phyloP scores from a whole-genome alignment of 2,329 filamentous ascomycete species.

The Metarhizium brunneum region DNA sequence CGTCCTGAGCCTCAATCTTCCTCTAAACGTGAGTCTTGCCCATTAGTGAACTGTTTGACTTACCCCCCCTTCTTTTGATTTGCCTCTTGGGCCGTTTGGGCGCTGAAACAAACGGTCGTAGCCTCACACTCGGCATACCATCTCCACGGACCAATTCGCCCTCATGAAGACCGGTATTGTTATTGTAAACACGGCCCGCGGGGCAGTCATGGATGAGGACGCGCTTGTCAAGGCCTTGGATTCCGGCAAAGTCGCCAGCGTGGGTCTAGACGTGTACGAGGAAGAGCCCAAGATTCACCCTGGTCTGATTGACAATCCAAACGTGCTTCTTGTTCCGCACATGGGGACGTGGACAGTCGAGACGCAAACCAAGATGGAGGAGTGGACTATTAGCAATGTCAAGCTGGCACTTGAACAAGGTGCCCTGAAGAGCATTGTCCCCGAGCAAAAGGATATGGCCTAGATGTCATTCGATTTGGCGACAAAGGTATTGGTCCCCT shows the following conservation, averaged over 20 bases:
- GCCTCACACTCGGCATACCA: slow-evolving; percentile 63
- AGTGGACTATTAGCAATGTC: slow-evolving; percentile 65
- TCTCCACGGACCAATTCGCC: slow-evolving; percentile 59
- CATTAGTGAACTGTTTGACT: too few species aligned
- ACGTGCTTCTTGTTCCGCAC: slow-evolving; percentile 70
- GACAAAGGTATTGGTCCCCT: neutral
- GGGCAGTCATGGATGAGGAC: slow-evolving; percentile 72
- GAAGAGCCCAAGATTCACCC: slow-evolving; percentile 70
- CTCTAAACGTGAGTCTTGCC: slow-evolving; percentile 62
- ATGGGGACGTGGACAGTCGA: slow-evolving; percentile 77
- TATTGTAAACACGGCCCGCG: slow-evolving; percentile 75
- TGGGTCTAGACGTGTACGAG: slow-evolving; percentile 75
- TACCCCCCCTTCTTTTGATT: too few species aligned
- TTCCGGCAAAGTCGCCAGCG: slow-evolving; percentile 58
- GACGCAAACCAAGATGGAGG: slow-evolving; percentile 60
- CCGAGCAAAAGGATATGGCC: slow-evolving; percentile 48
- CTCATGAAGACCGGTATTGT: slow-evolving; percentile 72
- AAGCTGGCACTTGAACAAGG: slow-evolving; percentile 51
- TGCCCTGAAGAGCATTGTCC: slow-evolving; percentile 58
- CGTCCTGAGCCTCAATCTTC: slow-evolving; percentile 71
- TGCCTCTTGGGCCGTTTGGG: too few species aligned
- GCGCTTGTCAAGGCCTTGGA: slow-evolving; percentile 68
- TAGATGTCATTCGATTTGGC: slow-evolving; percentile 2
- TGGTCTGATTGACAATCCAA: slow-evolving; percentile 59
- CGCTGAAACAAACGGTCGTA: slow-evolving; percentile 13